Base-by-base conservation (phyloP, 2,329 filamentous ascomycete genomes). In the Boeremia lycopersici region DNA sequence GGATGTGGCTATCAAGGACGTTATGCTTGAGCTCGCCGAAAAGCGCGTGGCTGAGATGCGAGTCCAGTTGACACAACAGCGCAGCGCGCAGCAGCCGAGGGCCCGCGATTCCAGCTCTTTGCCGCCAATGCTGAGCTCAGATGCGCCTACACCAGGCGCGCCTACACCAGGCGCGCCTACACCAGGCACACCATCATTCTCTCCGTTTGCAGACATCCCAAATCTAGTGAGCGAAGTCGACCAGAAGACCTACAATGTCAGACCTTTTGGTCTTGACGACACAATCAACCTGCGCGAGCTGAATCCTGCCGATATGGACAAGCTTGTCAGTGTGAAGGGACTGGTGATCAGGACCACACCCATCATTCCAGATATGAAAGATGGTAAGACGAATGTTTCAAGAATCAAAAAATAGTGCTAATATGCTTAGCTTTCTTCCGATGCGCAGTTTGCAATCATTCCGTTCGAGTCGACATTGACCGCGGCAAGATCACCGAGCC, bases 361-460 rank as follows among this genome's bases (percentile, higher is more conserved):
- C 0, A 90, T 99, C 62, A 98, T 99, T 61, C 95, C 95, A 0
- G 95, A 99, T 68, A 99, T 99, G 96, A 97, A 96, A 78, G 91
- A 96, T 72, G 81, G 81, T 82, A 71, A 64, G 74, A 53, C 1
- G 9, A 26, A 4, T 5, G 8, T 10, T 5, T 8, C 8, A 1
- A 15, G 6, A 19, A 13, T 36, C n/a, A 13, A 8, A 39, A 4
- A 25, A 5, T 2, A 30, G 23, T 55, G 47, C 64, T 72, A 47
- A 67, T 19, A 31, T 23, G 0, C n/a, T 1, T 54, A 81, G 95
- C 95, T 0, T 97, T 96, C 78, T 99, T 99, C 85, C 89, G 91
- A 60, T 99, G 95, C 78, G 90, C 91, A 54, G 86, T 93, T 25
- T 99, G 95, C 77, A 91, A 92, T 68, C 91, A 97, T 76, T 93